These are phyloP conservation scores for Terana coerulea DNA, from an alignment of 768 basidiomycete genomes.

Conservation along the genomic window DNA sequence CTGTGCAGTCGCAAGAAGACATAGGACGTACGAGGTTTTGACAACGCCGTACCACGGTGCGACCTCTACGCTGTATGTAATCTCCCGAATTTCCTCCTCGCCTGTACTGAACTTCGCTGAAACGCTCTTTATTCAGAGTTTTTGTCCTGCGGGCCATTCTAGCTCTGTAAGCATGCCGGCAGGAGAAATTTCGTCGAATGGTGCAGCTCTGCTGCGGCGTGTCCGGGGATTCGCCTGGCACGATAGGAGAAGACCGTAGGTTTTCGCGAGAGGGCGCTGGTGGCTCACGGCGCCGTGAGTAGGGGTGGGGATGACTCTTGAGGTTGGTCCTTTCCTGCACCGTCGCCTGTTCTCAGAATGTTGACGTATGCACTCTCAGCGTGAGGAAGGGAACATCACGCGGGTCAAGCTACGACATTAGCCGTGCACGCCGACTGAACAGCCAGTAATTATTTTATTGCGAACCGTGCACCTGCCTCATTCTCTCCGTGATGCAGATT, in stretches of 20 bases:
- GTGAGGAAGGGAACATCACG: not conserved
- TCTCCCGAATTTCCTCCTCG: conserved; percentile 16
- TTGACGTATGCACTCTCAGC: not conserved
- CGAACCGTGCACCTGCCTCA: too few relatives aligned
- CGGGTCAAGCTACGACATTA: not conserved
- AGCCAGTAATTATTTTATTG: too few relatives aligned
- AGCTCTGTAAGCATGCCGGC: not conserved
- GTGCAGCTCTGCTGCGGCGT: not conserved
- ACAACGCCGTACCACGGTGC: conserved; percentile 5
- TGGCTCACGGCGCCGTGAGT: too few relatives aligned
- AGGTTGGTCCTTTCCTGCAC: not conserved
- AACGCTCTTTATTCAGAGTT: conserved; percentile 2
- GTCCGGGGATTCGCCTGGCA: conserved; percentile 11
- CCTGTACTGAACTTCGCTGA: conserved; percentile 15
- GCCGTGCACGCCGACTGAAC: not conserved
- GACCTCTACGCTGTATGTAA: too few relatives aligned
- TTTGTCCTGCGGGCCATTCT: not conserved
- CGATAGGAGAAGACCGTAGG: not conserved
- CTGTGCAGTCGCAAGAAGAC: not conserved
- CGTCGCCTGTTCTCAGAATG: not conserved
- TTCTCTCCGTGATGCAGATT: not conserved
- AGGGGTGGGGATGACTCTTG: not conserved
- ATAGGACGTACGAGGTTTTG: not conserved
- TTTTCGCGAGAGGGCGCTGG: too few relatives aligned
- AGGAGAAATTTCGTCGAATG: conserved; percentile 2